Evolutionary conservation across 345 rosid species (phyloP).

Genomic region (Eucalyptus fibrosa): DNA sequence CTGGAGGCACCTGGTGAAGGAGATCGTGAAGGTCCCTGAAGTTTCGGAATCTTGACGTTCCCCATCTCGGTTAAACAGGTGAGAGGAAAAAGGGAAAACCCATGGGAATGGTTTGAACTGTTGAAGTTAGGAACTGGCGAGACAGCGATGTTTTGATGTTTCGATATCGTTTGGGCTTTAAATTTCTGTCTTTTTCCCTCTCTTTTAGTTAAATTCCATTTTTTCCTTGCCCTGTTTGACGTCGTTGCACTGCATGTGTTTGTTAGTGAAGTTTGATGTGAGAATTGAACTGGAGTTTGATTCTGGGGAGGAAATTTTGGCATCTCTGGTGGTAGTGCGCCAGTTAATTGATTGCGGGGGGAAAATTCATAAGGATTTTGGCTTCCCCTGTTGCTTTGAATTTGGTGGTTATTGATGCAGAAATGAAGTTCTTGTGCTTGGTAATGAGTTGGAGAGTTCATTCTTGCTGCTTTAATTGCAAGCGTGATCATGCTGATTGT

Average conservation of each 20-base stretch:
- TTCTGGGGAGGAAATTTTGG: neutral
- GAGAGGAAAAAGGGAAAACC: neutral
- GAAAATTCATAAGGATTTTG: neutral
- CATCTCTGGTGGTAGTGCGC: neutral
- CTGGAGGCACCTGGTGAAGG: constrained; percentile 59
- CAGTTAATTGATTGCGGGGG: neutral
- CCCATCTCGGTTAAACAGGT: constrained; percentile 91
- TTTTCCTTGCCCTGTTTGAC: neutral
- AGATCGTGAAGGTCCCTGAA: constrained; percentile 54
- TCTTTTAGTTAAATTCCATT: neutral
- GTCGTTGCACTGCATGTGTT: neutral
- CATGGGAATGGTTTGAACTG: neutral
- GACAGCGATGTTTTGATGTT: neutral
- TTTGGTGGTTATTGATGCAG: neutral
- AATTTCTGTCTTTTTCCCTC: neutral
- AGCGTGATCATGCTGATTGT: neutral
- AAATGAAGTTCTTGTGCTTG: neutral
- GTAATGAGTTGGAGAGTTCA: neutral
- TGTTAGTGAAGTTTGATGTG: neutral
- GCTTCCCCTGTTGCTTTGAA: neutral
- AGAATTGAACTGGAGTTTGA: neutral
- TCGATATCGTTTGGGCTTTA: neutral
- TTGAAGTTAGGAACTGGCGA: neutral
- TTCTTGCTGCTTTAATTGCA: neutral
- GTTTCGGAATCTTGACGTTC: constrained; percentile 56